Evolutionary conservation across 2,329 filamentous ascomycete species (phyloP).

Genomic region (Diaporthe capsici): DNA sequence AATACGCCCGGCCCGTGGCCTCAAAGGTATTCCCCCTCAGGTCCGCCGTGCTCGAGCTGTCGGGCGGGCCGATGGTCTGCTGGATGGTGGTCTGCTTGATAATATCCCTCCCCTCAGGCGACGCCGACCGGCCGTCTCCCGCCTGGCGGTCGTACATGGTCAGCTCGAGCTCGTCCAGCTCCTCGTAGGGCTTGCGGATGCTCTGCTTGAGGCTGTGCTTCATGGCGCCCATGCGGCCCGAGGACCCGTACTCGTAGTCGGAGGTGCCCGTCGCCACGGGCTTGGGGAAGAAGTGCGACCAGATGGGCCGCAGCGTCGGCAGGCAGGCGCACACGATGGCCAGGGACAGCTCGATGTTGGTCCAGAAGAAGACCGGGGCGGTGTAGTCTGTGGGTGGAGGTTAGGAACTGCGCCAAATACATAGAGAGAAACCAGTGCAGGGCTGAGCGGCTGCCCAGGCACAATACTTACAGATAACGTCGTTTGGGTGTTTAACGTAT

Average conservation of each 20-base stretch:
- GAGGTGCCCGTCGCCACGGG: slow-evolving; percentile 13
- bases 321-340: slow-evolving; percentile 30
- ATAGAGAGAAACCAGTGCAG: background rate
- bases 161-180: slow-evolving; percentile 17
- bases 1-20: background rate
- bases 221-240: slow-evolving; percentile 11
- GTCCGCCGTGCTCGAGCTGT: background rate
- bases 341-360: slow-evolving; percentile 25
- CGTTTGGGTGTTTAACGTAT: slow-evolving; percentile 10
- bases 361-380: slow-evolving; percentile 21
- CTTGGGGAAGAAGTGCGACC: slow-evolving; percentile 33
- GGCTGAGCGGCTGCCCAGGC: too few relatives aligned
- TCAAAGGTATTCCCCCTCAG: background rate
- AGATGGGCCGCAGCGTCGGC: slow-evolving; percentile 14
- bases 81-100: slow-evolving; percentile 26
- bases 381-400: background rate
- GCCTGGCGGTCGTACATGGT: background rate
- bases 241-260: slow-evolving; percentile 21
- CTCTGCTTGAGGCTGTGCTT: slow-evolving; percentile 24
- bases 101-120: background rate
- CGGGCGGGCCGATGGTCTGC: slow-evolving; percentile 5
- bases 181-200: slow-evolving; percentile 17
- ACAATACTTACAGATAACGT: background rate
- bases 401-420: background rate
- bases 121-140: background rate